A percentile compares a stretch with the other conserved stretches of the same genome.
These are phyloP conservation scores for Hevea brasiliensis DNA, from an alignment of 345 rosid species.

Conservation along the genomic window DNA sequence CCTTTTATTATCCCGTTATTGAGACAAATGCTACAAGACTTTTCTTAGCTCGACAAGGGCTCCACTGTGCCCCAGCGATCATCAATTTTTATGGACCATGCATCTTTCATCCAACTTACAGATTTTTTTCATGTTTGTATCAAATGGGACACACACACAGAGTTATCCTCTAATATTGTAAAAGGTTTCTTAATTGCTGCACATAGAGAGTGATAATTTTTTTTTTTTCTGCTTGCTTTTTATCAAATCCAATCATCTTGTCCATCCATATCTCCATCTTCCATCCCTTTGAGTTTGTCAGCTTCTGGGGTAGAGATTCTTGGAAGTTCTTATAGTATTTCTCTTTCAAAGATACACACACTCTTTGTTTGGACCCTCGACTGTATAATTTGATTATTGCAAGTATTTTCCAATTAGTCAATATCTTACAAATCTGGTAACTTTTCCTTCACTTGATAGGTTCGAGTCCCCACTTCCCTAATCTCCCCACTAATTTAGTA, in stretches of 20 bases:
- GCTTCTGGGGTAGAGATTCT: not conserved
- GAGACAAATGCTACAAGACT: conserved; percentile 17
- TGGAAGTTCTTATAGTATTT: not conserved
- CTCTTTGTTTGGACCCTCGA: too few relatives aligned
- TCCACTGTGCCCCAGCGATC: conserved; percentile 14
- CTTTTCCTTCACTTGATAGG: too few relatives aligned
- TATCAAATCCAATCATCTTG: not conserved
- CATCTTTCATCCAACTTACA: too few relatives aligned
- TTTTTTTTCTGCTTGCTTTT: not conserved
- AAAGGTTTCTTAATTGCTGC: conserved; percentile 3
- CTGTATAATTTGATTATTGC: too few relatives aligned
- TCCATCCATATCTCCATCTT: not conserved
- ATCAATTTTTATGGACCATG: conserved; percentile 14
- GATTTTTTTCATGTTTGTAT: not conserved
- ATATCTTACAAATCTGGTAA: too few relatives aligned
- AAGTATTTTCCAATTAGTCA: too few relatives aligned
- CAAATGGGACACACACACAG: not conserved
- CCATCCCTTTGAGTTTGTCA: not conserved
- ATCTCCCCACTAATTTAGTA: too few relatives aligned
- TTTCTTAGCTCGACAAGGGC: conserved; percentile 14
- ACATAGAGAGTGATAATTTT: not conserved
- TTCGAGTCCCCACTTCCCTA: too few relatives aligned
- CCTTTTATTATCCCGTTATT: not conserved
- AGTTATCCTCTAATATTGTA: not conserved
- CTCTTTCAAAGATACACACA: too few relatives aligned